Evolutionary conservation across 305 asterid genomes (phyloP).

Genomic region (Striga hermonthica): DNA sequence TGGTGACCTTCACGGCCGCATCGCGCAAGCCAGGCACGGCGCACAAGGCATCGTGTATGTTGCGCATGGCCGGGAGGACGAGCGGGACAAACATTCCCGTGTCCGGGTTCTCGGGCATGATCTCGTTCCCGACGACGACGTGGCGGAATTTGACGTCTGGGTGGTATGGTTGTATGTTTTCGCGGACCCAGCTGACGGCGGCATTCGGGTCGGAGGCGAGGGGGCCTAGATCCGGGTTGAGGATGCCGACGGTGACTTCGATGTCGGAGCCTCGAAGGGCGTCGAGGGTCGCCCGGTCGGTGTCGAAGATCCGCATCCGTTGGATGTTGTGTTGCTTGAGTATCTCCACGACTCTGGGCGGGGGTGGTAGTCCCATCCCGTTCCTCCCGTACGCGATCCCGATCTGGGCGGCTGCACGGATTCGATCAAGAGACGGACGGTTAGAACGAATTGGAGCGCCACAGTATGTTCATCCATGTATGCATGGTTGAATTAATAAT

Average conservation of each 20-base stretch:
- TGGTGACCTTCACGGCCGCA: conserved; percentile 41
- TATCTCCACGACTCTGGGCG: conserved; percentile 27
- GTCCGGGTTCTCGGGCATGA: conserved; percentile 28
- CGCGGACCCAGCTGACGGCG: conserved; percentile 37
- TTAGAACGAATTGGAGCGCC: too few species aligned
- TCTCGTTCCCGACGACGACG: conserved; percentile 46
- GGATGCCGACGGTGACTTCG: conserved; percentile 42
- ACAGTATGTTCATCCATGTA: too few species aligned
- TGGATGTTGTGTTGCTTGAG: conserved; percentile 30
- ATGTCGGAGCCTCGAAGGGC: conserved; percentile 42
- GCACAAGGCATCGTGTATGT: conserved; percentile 33
- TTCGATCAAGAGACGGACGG: too few species aligned
- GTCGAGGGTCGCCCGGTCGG: conserved; percentile 15
- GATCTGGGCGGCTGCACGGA: background rate
- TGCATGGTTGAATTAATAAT: too few species aligned
- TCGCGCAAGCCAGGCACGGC: conserved; percentile 5
- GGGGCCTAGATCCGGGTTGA: conserved; percentile 32
- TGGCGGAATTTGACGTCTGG: conserved; percentile 36
- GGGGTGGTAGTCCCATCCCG: conserved; percentile 25
- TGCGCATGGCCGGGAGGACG: conserved; percentile 44
- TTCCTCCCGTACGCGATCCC: background rate
- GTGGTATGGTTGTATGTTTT: conserved; percentile 25
- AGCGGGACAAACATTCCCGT: background rate
- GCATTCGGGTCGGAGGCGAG: conserved; percentile 25
- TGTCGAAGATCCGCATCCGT: conserved; percentile 36